Percentiles rank a stretch among this genome's conserved stretches.
Conservation (phyloP, 1,139 yeast species). For the Kurtzmaniella quercitrusa region DNA sequence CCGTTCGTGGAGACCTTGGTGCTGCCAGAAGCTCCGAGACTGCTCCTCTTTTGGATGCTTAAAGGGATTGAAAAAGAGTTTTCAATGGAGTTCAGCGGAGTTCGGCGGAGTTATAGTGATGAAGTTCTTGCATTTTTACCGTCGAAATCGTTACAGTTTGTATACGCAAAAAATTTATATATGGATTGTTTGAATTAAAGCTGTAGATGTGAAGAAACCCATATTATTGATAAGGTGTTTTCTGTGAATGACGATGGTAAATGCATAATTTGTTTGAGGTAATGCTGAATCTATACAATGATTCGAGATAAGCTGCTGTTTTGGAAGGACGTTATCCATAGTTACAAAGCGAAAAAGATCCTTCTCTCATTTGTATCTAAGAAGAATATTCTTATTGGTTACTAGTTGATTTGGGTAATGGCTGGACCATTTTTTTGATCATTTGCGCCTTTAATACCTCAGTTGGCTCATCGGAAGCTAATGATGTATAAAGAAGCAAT, state of each 20-base stretch:
- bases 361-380: background rate
- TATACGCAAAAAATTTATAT: background rate
- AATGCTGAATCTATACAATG: too few species aligned
- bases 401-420: conserved; percentile 12
- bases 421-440: conserved; percentile 59
- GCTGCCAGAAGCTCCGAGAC: conserved; percentile 13
- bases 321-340: too few species aligned
- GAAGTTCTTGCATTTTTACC: background rate
- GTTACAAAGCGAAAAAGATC: background rate
- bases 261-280: too few species aligned
- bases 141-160: background rate
- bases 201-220: too few species aligned
- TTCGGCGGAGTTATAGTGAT: background rate
- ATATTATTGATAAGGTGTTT: too few species aligned
- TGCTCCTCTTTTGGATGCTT: conserved; percentile 20
- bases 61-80: background rate
- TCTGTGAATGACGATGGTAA: too few species aligned
- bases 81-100: background rate
- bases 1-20: conserved; percentile 23
- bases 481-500: conserved; percentile 60
- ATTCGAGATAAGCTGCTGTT: too few species aligned
- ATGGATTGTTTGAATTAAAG: background rate
- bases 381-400: background rate
- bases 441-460: conserved; percentile 44
- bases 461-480: conserved; percentile 56